A percentile compares a stretch with the other conserved stretches of the same genome.
Conservation (phyloP, 768 basidiomycete species). For the Tricholoma hemisulphureum region DNA sequence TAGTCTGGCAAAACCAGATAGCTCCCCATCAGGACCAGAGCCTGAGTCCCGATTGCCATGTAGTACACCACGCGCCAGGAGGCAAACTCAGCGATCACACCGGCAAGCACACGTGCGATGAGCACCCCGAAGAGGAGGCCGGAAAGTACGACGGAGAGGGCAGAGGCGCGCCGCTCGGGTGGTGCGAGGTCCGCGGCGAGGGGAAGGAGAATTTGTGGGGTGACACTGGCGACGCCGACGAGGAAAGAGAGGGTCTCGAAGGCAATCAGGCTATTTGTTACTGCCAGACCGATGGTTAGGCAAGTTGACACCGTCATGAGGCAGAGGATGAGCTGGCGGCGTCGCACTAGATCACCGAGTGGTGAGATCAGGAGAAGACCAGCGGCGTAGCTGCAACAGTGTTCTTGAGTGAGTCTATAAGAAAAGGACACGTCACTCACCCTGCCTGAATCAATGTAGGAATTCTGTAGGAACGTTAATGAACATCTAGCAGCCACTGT, state of each 20-base stretch:
- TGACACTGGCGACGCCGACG: slow-evolving; percentile 68
- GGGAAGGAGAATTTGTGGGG: slow-evolving; percentile 74
- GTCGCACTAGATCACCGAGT: slow-evolving; percentile 77
- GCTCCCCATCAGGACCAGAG: slow-evolving; percentile 51
- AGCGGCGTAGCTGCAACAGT: slow-evolving; percentile 54
- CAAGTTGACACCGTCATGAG: slow-evolving; percentile 52
- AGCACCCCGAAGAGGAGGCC: slow-evolving; percentile 71
- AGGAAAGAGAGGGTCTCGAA: slow-evolving; percentile 73
- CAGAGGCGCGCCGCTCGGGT: slow-evolving; percentile 65
- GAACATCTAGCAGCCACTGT: slow-evolving; percentile 12
- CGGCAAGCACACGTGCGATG: slow-evolving; percentile 70
- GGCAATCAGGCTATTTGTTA: slow-evolving; percentile 55
- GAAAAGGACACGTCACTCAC: slow-evolving; percentile 31
- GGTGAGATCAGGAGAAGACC: slow-evolving; percentile 78
- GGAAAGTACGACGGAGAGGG: slow-evolving; percentile 72
- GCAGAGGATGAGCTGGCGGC: slow-evolving; percentile 66
- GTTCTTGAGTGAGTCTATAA: slow-evolving; percentile 1
- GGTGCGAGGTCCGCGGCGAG: slow-evolving; percentile 83
- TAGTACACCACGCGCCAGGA: slow-evolving; percentile 78
- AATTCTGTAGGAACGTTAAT: slow-evolving; percentile 37
- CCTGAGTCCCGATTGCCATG: slow-evolving; percentile 71
- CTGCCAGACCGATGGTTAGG: slow-evolving; percentile 69
- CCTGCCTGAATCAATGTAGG: slow-evolving; percentile 70
- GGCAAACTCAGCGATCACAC: slow-evolving; percentile 69
- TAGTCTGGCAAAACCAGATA: slow-evolving; percentile 80